Evolutionary conservation across 2,329 filamentous ascomycete species (phyloP).

Genomic region (Microdochium paspali): DNA sequence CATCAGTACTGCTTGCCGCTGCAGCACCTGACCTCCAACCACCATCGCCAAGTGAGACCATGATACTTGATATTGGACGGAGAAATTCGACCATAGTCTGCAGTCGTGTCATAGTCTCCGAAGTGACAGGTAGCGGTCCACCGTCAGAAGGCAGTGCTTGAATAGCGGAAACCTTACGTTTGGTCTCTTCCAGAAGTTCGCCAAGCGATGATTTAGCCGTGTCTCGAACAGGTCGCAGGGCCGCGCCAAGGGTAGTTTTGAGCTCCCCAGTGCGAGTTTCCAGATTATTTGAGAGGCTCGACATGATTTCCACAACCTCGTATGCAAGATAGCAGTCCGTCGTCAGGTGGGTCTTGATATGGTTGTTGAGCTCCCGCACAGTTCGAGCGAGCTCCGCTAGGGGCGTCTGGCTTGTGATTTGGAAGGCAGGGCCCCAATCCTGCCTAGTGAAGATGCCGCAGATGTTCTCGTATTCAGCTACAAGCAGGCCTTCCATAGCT

Average conservation of each 20-base stretch:
- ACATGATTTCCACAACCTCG: slow-evolving; percentile 87
- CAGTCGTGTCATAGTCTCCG: slow-evolving; percentile 77
- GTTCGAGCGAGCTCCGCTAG: slow-evolving; percentile 79
- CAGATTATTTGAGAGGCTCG: slow-evolving; percentile 66
- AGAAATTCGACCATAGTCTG: slow-evolving; percentile 83
- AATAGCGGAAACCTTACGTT: slow-evolving; percentile 56
- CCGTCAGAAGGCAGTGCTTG: slow-evolving; percentile 69
- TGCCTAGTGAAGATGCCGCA: slow-evolving; percentile 77
- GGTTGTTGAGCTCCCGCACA: slow-evolving; percentile 76
- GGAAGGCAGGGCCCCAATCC: slow-evolving; percentile 73
- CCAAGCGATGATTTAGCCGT: slow-evolving; percentile 81
- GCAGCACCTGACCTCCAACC: slow-evolving; percentile 62
- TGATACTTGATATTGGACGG: slow-evolving; percentile 75
- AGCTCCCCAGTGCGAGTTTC: slow-evolving; percentile 79
- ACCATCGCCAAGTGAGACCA: slow-evolving; percentile 86
- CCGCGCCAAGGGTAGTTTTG: slow-evolving; percentile 73
- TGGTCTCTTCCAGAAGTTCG: slow-evolving; percentile 77
- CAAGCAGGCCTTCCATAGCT: slow-evolving; percentile 77
- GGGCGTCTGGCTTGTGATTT: slow-evolving; percentile 67
- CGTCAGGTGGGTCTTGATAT: slow-evolving; percentile 76
- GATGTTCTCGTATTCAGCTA: slow-evolving; percentile 86
- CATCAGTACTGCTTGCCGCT: slow-evolving; percentile 46
- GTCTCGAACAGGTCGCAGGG: slow-evolving; percentile 80
- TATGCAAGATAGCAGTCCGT: slow-evolving; percentile 95
- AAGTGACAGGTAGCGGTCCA: slow-evolving; percentile 65